Evolutionary conservation across 1,139 yeast genomes (phyloP).

Genomic region (Yamadazyma trypodendri): DNA sequence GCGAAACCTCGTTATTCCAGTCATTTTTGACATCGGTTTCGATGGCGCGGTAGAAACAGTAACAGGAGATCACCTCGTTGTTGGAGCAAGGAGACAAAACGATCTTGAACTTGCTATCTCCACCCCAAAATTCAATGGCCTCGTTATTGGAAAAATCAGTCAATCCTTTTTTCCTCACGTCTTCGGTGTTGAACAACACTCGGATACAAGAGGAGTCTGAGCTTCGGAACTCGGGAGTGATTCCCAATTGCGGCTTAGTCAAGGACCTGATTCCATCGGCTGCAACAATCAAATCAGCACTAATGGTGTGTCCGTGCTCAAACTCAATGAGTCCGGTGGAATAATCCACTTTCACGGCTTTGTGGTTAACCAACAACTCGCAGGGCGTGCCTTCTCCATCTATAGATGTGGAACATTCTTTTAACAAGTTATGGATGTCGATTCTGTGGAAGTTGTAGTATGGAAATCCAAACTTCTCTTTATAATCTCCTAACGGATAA

Average conservation of each 20-base stretch:
- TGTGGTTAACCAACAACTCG: slow-evolving; percentile 22
- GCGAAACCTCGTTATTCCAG: slow-evolving; percentile 24
- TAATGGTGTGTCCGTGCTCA: slow-evolving; percentile 19
- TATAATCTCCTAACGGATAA: slow-evolving; percentile 23
- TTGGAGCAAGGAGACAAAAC: slow-evolving; percentile 27
- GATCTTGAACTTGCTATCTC: slow-evolving; percentile 21
- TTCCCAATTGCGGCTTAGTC: slow-evolving; percentile 20
- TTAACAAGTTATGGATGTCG: slow-evolving; percentile 23
- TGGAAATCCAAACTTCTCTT: slow-evolving; percentile 21
- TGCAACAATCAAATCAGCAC: slow-evolving; percentile 34
- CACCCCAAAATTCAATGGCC: slow-evolving; percentile 30
- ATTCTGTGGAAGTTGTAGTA: slow-evolving; percentile 21
- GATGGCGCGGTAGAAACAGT: slow-evolving; percentile 20
- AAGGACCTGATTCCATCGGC: slow-evolving; percentile 37
- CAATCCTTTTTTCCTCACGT: slow-evolving; percentile 17
- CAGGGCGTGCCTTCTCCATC: slow-evolving; percentile 18
- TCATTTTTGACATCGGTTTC: slow-evolving; percentile 17
- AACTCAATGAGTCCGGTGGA: slow-evolving; percentile 21
- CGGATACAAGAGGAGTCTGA: slow-evolving; percentile 18
- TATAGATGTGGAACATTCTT: slow-evolving; percentile 15
- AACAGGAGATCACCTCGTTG: slow-evolving; percentile 25
- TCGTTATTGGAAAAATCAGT: slow-evolving; percentile 18
- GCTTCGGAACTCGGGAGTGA: slow-evolving; percentile 20
- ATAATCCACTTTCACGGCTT: slow-evolving; percentile 23
- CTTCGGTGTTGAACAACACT: slow-evolving; percentile 22